Evolutionary conservation across 768 basidiomycete species (phyloP).

Genomic region (Phaffia tasmanica): DNA sequence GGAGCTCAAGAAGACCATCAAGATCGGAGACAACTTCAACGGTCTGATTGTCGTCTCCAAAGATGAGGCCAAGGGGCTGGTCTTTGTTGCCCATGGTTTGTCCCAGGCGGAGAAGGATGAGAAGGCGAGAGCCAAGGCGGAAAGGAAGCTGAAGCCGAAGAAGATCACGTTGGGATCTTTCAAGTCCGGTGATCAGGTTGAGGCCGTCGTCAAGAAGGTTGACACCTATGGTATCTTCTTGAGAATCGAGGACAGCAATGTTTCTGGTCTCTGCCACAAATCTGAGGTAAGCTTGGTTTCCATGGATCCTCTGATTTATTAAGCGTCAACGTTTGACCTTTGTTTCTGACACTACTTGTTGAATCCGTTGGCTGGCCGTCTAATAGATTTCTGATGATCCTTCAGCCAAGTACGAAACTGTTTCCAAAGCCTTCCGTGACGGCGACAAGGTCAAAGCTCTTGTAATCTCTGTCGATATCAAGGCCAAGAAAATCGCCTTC

Average conservation of each 20-base stretch:
- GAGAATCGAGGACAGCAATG: slow-evolving; percentile 67
- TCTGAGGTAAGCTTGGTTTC: slow-evolving; percentile 52
- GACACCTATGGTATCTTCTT: slow-evolving; percentile 91
- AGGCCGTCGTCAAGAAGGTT: slow-evolving; percentile 64
- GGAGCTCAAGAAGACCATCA: slow-evolving; percentile 54
- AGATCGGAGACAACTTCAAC: slow-evolving; percentile 57
- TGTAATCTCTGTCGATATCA: slow-evolving; percentile 59
- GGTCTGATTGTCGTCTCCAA: slow-evolving; percentile 81
- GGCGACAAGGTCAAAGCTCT: slow-evolving; percentile 76
- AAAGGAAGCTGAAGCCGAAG: slow-evolving; percentile 27
- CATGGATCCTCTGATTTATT: neutral
- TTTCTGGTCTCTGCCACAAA: slow-evolving; percentile 87
- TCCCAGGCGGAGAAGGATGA: slow-evolving; percentile 30
- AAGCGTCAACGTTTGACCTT: neutral
- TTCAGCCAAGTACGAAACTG: slow-evolving; percentile 63
- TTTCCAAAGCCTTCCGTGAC: slow-evolving; percentile 68
- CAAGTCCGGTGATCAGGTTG: slow-evolving; percentile 65
- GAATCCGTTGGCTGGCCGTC: neutral
- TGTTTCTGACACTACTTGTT: neutral
- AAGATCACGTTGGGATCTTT: slow-evolving; percentile 45
- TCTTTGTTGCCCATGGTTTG: slow-evolving; percentile 60
- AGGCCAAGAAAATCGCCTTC: slow-evolving; percentile 69
- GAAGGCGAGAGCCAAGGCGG: slow-evolving; percentile 34
- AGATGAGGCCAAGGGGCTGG: slow-evolving; percentile 70
- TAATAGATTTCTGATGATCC: slow-evolving; percentile 74